Conservation (phyloP, 768 basidiomycete species). For the Mycena alexandri region DNA sequence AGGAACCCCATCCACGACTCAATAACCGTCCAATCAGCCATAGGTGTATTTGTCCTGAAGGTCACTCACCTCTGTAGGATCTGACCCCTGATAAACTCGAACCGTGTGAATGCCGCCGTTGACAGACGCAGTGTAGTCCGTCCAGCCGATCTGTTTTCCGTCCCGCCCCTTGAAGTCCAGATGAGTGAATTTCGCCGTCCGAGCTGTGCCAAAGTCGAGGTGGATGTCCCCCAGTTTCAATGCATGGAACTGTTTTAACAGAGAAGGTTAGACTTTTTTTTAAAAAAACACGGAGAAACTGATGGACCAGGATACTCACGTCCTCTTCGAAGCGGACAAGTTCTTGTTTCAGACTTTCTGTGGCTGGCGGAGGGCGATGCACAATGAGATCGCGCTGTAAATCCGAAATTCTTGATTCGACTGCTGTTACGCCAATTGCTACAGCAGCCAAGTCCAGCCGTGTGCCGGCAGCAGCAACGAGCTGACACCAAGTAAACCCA, state of each 20-base stretch:
- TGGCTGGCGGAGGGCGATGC: neutral
- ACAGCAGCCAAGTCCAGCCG: conserved; percentile 10
- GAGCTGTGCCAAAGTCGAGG: conserved; percentile 1
- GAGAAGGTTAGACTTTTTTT: no score
- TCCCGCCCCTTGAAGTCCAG: neutral
- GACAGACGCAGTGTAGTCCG: conserved; percentile 14
- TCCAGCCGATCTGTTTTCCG: neutral
- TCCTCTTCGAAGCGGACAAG: conserved; percentile 4
- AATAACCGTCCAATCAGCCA: no score
- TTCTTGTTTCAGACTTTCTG: neutral
- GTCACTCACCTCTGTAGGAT: neutral
- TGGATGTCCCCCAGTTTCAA: conserved; percentile 13
- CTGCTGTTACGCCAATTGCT: neutral
- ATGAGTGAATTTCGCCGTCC: neutral
- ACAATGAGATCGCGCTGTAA: no score
- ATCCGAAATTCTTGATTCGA: no score
- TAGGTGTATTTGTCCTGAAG: no score
- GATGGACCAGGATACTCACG: neutral
- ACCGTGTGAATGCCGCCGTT: conserved; percentile 6
- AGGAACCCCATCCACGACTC: conserved; percentile 16
- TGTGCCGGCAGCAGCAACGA: conserved; percentile 6
- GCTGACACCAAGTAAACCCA: neutral
- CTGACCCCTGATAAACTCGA: conserved; percentile 7
- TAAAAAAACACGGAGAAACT: no score
- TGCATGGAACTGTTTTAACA: conserved; percentile 5